Percentiles rank a stretch among this genome's conserved stretches.
Evolutionary conservation across 1,139 yeast genomes (phyloP).

Genomic region (Blastobotrys persicus): DNA sequence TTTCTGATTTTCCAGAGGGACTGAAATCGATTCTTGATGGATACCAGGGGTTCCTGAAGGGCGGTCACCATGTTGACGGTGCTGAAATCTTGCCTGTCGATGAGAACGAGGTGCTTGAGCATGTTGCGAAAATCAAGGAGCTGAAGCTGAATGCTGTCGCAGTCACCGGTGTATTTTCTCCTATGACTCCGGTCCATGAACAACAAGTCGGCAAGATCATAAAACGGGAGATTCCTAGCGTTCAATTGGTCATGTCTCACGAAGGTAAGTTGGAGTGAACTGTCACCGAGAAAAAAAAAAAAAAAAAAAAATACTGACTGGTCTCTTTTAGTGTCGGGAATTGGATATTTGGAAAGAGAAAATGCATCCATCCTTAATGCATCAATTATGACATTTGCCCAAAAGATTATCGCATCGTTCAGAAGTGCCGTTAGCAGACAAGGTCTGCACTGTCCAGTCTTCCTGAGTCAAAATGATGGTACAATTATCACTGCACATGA

Average conservation of each 20-base stretch:
- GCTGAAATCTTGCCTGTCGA: slow-evolving; percentile 36
- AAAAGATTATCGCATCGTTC: slow-evolving; percentile 39
- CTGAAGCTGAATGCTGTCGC: slow-evolving; percentile 39
- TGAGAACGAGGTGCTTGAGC: slow-evolving; percentile 35
- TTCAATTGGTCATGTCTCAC: slow-evolving; percentile 40
- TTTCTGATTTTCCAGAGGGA: slow-evolving; percentile 44
- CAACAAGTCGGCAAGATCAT: slow-evolving; percentile 35
- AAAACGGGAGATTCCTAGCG: slow-evolving; percentile 35
- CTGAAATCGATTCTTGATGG: slow-evolving; percentile 37
- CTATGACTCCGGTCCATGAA: slow-evolving; percentile 41
- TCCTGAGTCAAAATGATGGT: slow-evolving; percentile 47
- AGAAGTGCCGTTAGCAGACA: slow-evolving; percentile 35
- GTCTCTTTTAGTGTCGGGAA: slow-evolving; percentile 35
- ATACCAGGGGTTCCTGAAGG: slow-evolving; percentile 37
- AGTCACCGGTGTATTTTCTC: slow-evolving; percentile 43
- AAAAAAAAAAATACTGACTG: not conserved
- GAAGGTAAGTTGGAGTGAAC: slow-evolving; percentile 18
- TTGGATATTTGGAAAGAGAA: slow-evolving; percentile 45
- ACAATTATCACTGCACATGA: slow-evolving; percentile 41
- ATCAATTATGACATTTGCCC: slow-evolving; percentile 43
- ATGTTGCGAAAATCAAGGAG: slow-evolving; percentile 34
- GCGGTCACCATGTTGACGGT: slow-evolving; percentile 46
- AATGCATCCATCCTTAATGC: slow-evolving; percentile 46
- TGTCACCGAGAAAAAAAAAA: no score
- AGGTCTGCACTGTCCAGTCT: slow-evolving; percentile 41